Conservation (phyloP, 192 early-diverging fungal genomes). For the Podila epicladia region DNA sequence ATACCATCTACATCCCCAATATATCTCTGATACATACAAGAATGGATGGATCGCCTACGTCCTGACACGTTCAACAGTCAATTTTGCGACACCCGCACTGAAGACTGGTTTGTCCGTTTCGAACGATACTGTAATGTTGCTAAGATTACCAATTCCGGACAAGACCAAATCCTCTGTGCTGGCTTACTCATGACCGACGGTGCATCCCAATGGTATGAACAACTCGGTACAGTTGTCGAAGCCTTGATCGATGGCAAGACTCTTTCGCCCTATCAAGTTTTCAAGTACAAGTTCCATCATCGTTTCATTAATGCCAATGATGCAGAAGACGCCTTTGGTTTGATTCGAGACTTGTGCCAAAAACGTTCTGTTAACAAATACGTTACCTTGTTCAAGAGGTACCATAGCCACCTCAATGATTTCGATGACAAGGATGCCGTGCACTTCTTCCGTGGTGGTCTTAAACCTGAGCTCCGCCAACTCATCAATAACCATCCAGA, state of each 20-base stretch:
- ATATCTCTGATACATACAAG: no score
- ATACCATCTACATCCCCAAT: no score
- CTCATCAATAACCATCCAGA: neutral
- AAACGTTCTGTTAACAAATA: neutral
- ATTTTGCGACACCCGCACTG: neutral
- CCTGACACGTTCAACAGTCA: no score
- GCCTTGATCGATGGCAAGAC: neutral
- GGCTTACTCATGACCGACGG: neutral
- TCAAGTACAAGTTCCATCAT: neutral
- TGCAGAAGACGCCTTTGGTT: neutral
- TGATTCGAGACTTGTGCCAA: neutral
- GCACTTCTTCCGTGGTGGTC: neutral
- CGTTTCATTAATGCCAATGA: neutral
- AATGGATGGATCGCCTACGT: no score
- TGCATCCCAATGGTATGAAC: neutral
- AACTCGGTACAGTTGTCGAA: neutral
- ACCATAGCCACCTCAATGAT: neutral
- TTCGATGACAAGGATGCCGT: neutral
- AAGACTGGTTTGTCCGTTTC: neutral
- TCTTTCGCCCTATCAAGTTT: neutral
- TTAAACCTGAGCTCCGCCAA: neutral
- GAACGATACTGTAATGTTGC: neutral
- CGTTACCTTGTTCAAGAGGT: neutral
- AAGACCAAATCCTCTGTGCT: neutral
- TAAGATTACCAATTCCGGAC: neutral